These are phyloP conservation scores for Ceratocystis alfenasii DNA, from an alignment of 2,329 filamentous ascomycete species.

Conservation along the genomic window DNA sequence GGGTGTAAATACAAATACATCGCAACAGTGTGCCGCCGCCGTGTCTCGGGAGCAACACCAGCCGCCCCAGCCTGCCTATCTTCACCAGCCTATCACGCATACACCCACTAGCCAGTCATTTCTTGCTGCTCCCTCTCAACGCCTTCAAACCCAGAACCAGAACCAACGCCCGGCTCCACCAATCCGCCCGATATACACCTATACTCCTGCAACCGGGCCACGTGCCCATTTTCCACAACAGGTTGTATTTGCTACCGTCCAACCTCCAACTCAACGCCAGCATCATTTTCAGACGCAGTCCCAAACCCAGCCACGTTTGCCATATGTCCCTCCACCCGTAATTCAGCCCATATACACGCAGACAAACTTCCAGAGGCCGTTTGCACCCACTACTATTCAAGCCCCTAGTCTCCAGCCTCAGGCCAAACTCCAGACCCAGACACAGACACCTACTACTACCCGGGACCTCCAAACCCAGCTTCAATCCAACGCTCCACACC, in stretches of 20 bases:
- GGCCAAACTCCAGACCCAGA: neutral
- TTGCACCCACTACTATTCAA: neutral
- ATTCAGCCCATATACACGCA: neutral
- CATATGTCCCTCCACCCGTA: neutral
- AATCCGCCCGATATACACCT: neutral
- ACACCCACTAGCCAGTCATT: neutral
- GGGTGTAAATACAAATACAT: neutral
- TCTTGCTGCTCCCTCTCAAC: neutral
- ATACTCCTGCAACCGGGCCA: neutral
- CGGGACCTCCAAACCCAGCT: too few relatives aligned
- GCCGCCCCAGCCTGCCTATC: neutral
- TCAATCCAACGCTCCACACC: neutral
- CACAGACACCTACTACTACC: too few relatives aligned
- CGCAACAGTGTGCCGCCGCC: neutral
- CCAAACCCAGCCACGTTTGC: neutral
- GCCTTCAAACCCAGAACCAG: neutral
- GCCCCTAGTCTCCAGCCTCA: neutral
- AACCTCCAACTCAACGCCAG: constrained; percentile 6
- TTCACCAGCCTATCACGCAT: neutral
- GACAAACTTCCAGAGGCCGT: neutral
- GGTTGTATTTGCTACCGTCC: neutral
- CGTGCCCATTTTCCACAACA: constrained; percentile 3
- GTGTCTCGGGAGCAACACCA: neutral
- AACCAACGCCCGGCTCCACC: neutral
- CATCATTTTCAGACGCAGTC: neutral